Evolutionary conservation across 805 yeast genomes (phyloP), one percentile per base, ranked within the genome.

Genomic region (Kodamaea kakaduensis): DNA sequence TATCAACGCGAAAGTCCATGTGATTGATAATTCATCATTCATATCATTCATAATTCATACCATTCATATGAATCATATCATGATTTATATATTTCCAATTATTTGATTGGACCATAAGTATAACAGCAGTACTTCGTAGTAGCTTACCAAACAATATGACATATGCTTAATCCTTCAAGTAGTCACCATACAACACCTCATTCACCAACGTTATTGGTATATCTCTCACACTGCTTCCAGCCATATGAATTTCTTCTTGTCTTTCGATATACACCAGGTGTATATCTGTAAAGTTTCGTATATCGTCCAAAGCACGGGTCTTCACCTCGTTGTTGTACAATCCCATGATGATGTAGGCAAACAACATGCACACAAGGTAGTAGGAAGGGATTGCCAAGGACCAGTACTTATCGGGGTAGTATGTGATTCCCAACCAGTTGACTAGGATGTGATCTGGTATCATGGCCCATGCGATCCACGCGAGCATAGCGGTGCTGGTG

Each of bases 331-430:
- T 74, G 47, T 85, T 84, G 64, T 83, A 87, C 25, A 78, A 57
- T 1, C 80, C 78, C 27, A 89, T 58, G 7, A 80, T 85, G 2
- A 83, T 64, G 54, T 89, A 90, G 0, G 72, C 73, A 51, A 76
- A 88, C 12, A 80, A 59, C 87, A 89, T 79, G 8, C 70, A 55
- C 70, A 85, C 77, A 19, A 90, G 59, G 4, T 81, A 69, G 45
- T 75, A 76, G 9, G 85, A 69, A 3, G 96, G 95, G 2, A 84
- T 56, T 1, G 86, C 84, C 22, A 84, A 53, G 2, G 95, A 81
- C 98, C 97, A 93, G 79, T 89, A 84, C 45, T 94, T 69, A 20
- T 90, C 84, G 0, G 97, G 97, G 47, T 80, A 84, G 56, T 79
- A 88, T 48, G 71, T 75, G 13, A 82, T 75, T 12, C 78, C 79